Evolutionary conservation across 805 yeast genomes (phyloP).

Genomic region (Candida suzukii): DNA sequence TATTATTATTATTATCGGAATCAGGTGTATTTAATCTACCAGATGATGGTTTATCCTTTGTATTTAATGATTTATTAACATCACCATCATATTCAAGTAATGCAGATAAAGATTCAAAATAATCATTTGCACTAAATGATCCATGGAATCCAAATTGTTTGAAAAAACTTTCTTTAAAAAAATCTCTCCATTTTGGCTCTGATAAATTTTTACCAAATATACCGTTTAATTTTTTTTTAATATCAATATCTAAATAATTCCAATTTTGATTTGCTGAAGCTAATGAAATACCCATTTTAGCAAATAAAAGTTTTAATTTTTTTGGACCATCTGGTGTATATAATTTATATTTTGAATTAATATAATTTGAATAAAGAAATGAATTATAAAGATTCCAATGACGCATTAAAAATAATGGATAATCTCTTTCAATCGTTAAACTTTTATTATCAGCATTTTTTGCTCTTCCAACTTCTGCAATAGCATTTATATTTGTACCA

Average conservation of each 20-base stretch:
- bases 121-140: constrained; percentile 84
- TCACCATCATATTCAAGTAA: constrained; percentile 63
- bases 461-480: constrained; percentile 11
- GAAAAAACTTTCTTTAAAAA: constrained; percentile 79
- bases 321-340: constrained; percentile 93
- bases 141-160: constrained; percentile 86
- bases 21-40: constrained; percentile 11
- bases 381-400: constrained; percentile 93
- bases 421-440: constrained; percentile 73
- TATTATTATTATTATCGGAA: constrained; percentile 13
- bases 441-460: constrained; percentile 25
- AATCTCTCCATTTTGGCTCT: constrained; percentile 73
- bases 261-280: constrained; percentile 87
- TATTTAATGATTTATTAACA: constrained; percentile 8
- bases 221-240: constrained; percentile 65
- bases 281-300: constrained; percentile 91
- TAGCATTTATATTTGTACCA: background rate
- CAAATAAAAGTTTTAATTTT: constrained; percentile 82
- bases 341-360: constrained; percentile 76
- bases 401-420: constrained; percentile 74
- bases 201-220: constrained; percentile 68
- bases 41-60: constrained; percentile 7
- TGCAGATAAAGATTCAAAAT: constrained; percentile 84
- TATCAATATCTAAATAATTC: constrained; percentile 78
- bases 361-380: constrained; percentile 84